Percentiles rank a stretch among this genome's conserved stretches.
These are phyloP conservation scores for Amanita polypyramis DNA, from an alignment of 768 basidiomycete genomes.

Conservation along the genomic window DNA sequence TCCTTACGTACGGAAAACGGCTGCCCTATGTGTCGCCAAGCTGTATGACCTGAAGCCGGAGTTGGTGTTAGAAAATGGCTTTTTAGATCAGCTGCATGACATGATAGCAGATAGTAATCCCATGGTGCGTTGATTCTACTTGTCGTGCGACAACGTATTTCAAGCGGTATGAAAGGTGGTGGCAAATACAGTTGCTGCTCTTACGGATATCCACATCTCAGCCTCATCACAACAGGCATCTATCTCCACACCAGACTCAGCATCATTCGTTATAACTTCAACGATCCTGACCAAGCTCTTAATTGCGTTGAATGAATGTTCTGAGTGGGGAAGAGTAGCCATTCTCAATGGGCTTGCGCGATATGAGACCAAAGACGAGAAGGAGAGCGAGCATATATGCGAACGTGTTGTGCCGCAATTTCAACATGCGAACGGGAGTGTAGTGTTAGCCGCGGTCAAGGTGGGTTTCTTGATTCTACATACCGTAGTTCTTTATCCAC, in stretches of 20 bases:
- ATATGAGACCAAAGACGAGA: constrained; percentile 77
- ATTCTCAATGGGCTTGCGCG: constrained; percentile 79
- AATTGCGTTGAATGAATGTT: constrained; percentile 94
- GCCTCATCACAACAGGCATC: constrained; percentile 44
- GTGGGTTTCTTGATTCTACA: constrained; percentile 26
- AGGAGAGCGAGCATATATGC: constrained; percentile 97
- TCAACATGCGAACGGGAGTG: constrained; percentile 93
- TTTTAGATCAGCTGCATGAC: constrained; percentile 79
- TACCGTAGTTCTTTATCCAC: background rate
- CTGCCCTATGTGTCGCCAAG: constrained; percentile 94
- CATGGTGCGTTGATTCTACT: constrained; percentile 52
- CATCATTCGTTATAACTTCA: constrained; percentile 75
- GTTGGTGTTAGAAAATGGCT: constrained; percentile 90
- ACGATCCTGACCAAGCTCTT: constrained; percentile 80
- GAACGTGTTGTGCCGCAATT: constrained; percentile 98
- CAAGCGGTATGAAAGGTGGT: constrained; percentile 59
- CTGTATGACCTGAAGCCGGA: constrained; percentile 96
- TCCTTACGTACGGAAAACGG: constrained; percentile 97
- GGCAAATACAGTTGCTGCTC: constrained; percentile 88
- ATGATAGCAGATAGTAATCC: constrained; percentile 96
- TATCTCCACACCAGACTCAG: constrained; percentile 45
- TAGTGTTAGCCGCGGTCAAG: constrained; percentile 95
- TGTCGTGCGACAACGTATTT: background rate
- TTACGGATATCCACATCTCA: constrained; percentile 84
- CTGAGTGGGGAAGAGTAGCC: constrained; percentile 97